Conservation (phyloP, 306 rosid species). For the Hippophae tibetana region DNA sequence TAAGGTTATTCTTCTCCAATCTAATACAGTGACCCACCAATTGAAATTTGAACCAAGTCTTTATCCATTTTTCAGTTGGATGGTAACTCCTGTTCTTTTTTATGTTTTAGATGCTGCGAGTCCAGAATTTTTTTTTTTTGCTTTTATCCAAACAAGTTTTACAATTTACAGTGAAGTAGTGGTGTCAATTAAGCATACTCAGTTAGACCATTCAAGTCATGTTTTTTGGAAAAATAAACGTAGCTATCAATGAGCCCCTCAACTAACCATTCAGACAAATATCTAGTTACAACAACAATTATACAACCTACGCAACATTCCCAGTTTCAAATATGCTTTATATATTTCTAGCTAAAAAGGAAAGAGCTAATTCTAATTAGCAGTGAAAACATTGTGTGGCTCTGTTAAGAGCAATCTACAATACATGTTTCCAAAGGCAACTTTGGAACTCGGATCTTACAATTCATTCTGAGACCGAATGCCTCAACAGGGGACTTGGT, state of each 20-base stretch:
- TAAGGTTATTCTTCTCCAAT: no score
- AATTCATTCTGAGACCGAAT: conserved; percentile 13
- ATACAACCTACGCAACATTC: conserved; percentile 2
- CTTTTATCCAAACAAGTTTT: no score
- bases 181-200: no score
- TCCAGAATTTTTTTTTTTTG: no score
- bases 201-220: no score
- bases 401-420: neutral
- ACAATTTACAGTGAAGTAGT: no score
- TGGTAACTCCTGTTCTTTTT: no score
- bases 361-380: neutral
- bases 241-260: conserved; percentile 12
- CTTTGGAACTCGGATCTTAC: neutral
- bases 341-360: neutral
- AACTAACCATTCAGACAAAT: conserved; percentile 14
- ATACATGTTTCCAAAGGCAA: neutral
- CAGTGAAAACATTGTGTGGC: conserved; percentile 1
- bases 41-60: no score
- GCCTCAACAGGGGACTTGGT: conserved; percentile 20
- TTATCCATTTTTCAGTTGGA: no score
- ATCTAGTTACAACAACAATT: conserved; percentile 6
- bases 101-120: no score
- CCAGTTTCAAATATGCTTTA: conserved; percentile 4
- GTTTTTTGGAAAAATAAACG: neutral
- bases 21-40: no score